Conservation (phyloP, 2,329 filamentous ascomycete genomes). For the Fusarium hostae region DNA sequence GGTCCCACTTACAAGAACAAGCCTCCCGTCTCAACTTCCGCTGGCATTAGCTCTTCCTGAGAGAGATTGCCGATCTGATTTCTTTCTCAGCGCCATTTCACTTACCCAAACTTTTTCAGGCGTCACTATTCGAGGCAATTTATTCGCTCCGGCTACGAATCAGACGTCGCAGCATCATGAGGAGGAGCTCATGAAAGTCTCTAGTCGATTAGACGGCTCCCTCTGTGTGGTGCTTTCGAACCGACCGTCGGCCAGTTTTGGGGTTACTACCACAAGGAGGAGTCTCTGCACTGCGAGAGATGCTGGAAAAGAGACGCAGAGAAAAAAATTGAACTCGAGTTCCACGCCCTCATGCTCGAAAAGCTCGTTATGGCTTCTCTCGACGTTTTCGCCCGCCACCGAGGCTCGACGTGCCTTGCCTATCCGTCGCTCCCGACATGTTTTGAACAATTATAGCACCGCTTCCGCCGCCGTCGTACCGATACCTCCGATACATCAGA, state of each 20-base stretch:
- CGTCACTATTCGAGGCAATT: background rate
- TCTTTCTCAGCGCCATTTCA: slow-evolving; percentile 25
- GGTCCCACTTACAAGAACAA: slow-evolving; percentile 38
- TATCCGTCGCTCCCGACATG: slow-evolving; percentile 34
- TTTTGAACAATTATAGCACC: slow-evolving; percentile 42
- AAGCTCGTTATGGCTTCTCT: slow-evolving; percentile 55
- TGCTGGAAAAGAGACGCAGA: slow-evolving; percentile 28
- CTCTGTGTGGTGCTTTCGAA: slow-evolving; percentile 66
- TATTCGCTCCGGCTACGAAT: slow-evolving; percentile 20
- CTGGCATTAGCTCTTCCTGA: slow-evolving; percentile 35
- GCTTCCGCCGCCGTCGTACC: slow-evolving; percentile 35
- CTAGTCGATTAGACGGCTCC: slow-evolving; percentile 69
- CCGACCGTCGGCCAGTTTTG: slow-evolving; percentile 52
- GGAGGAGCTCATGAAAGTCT: slow-evolving; percentile 69
- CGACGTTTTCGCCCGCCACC: slow-evolving; percentile 52
- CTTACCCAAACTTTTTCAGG: background rate
- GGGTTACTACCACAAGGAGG: slow-evolving; percentile 40
- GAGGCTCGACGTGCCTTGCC: slow-evolving; percentile 33
- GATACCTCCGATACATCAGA: slow-evolving; percentile 21
- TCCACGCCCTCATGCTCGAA: slow-evolving; percentile 44
- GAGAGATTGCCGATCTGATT: slow-evolving; percentile 34
- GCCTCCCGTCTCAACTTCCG: slow-evolving; percentile 32
- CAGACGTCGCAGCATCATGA: slow-evolving; percentile 54
- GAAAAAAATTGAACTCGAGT: slow-evolving; percentile 7
- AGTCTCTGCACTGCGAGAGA: slow-evolving; percentile 41